Evolutionary conservation across 768 basidiomycete species (phyloP).

Genomic region (Chalciporus sphaerocephalus): DNA sequence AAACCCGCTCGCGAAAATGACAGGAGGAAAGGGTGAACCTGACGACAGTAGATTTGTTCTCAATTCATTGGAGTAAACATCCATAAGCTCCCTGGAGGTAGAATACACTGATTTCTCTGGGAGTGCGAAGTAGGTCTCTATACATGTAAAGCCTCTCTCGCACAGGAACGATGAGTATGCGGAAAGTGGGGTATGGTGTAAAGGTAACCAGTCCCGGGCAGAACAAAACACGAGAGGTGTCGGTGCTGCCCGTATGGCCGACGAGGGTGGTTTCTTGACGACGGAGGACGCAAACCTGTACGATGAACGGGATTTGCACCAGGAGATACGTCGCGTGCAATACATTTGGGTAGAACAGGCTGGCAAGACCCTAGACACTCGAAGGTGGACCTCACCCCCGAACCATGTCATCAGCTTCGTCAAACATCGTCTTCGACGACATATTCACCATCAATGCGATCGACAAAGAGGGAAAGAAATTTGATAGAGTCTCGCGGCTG

Average conservation of each 20-base stretch:
- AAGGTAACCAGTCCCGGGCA: slow-evolving; percentile 40
- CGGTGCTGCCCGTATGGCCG: slow-evolving; percentile 44
- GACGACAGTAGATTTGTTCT: slow-evolving; percentile 39
- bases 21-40: slow-evolving; percentile 51
- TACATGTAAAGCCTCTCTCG: slow-evolving; percentile 46
- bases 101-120: slow-evolving; percentile 6
- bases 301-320: not conserved
- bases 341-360: no score
- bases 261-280: slow-evolving; percentile 33
- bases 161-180: slow-evolving; percentile 38
- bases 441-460: slow-evolving; percentile 83
- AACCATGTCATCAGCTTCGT: slow-evolving; percentile 52
- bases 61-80: slow-evolving; percentile 41
- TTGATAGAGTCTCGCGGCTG: slow-evolving; percentile 94
- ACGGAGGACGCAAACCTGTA: slow-evolving; percentile 28
- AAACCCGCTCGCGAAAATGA: slow-evolving; percentile 47
- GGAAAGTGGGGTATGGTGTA: slow-evolving; percentile 35
- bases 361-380: not conserved
- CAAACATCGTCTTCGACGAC: slow-evolving; percentile 88
- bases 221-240: slow-evolving; percentile 54
- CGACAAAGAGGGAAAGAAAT: slow-evolving; percentile 93
- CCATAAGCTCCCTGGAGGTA: slow-evolving; percentile 31
- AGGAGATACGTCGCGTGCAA: not conserved
- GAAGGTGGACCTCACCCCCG: not conserved
- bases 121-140: slow-evolving; percentile 39